Conservation (phyloP, 192 early-diverging fungal genomes). For the Phycomyces nitens region DNA sequence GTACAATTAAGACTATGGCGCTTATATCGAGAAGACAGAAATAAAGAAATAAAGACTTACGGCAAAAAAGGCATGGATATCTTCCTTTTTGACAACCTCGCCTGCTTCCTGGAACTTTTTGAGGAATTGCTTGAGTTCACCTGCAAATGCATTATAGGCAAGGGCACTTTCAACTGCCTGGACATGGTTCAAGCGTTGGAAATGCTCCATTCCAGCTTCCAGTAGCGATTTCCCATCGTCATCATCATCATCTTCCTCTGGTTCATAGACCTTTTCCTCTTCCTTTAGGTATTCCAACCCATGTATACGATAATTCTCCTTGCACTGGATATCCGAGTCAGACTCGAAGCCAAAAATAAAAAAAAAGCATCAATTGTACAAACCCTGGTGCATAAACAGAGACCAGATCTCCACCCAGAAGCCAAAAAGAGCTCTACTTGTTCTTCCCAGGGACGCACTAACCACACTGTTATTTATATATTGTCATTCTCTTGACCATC, state of each 20-base stretch:
- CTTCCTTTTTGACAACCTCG: conserved; percentile 66
- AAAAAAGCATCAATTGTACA: no score
- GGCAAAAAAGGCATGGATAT: conserved; percentile 72
- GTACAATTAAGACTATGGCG: no score
- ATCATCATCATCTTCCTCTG: conserved; percentile 82
- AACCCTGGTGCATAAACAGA: no score
- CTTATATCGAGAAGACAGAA: no score
- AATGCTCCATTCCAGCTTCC: conserved; percentile 72
- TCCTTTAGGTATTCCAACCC: conserved; percentile 51
- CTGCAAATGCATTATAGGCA: conserved; percentile 69
- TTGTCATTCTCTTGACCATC: conserved; percentile 2
- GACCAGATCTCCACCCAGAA: conserved; percentile 67
- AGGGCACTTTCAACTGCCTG: conserved; percentile 73
- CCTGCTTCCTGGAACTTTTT: conserved; percentile 70
- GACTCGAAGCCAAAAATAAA: no score
- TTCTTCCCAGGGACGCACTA: conserved; percentile 20
- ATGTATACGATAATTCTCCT: conserved; percentile 41
- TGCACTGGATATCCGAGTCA: conserved; percentile 35
- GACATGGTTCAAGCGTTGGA: conserved; percentile 68
- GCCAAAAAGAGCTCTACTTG: conserved; percentile 64
- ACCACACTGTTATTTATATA: conserved; percentile 14
- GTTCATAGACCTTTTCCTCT: conserved; percentile 69
- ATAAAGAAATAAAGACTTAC: conserved; percentile 1
- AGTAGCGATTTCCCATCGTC: conserved; percentile 62
- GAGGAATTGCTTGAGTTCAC: conserved; percentile 66